These are phyloP conservation scores for Boletus edulis DNA, from an alignment of 768 basidiomycete species.

Conservation along the genomic window DNA sequence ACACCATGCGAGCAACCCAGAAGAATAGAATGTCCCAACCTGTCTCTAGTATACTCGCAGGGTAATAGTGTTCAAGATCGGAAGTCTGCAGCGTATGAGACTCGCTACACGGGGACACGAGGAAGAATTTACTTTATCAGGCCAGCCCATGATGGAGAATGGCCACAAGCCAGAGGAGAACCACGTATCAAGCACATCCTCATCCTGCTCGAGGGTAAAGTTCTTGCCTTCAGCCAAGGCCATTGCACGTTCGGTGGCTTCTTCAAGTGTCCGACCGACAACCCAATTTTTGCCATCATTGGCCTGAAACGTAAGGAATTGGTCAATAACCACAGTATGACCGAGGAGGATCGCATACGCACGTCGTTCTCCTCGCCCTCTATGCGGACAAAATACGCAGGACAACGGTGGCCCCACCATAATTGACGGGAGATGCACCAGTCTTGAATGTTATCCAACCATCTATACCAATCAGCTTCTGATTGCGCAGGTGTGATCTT, in stretches of 20 bases:
- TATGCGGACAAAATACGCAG: constrained; percentile 88
- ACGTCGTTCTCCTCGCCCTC: constrained; percentile 75
- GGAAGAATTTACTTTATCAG: constrained; percentile 61
- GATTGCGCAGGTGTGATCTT: constrained; percentile 79
- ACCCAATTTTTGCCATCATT: constrained; percentile 87
- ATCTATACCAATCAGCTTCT: constrained; percentile 93
- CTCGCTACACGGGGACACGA: neutral
- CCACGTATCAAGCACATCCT: constrained; percentile 98
- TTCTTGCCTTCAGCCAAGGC: constrained; percentile 60
- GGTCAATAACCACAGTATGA: neutral
- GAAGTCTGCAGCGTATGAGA: constrained; percentile 50
- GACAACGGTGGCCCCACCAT: constrained; percentile 99
- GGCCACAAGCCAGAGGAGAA: constrained; percentile 98
- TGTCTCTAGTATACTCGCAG: constrained; percentile 88
- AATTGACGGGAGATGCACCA: constrained; percentile 99
- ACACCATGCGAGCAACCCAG: constrained; percentile 99
- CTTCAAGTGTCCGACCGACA: constrained; percentile 73
- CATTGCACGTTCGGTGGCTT: constrained; percentile 76
- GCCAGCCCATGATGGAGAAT: constrained; percentile 97
- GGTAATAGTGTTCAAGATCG: constrained; percentile 83
- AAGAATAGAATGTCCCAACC: constrained; percentile 99
- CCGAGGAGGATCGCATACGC: constrained; percentile 17
- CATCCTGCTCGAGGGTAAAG: constrained; percentile 87
- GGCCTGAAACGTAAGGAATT: constrained; percentile 36
- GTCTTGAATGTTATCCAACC: constrained; percentile 94